Evolutionary conservation across 108 stramenopile genomes (phyloP).

Genomic region (Cyclotella atomus): DNA sequence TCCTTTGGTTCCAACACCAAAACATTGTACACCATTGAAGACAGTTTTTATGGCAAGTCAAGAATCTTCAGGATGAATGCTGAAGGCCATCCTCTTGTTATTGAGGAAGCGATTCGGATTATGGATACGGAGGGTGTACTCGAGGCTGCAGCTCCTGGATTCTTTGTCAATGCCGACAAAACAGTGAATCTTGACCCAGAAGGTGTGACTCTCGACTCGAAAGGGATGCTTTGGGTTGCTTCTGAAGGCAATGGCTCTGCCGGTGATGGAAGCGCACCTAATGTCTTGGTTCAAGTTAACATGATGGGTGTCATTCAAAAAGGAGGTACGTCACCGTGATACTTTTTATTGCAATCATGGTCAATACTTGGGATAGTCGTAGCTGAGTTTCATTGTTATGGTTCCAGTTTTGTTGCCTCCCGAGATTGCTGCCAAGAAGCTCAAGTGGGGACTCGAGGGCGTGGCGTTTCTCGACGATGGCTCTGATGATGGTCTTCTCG

Average conservation of each 20-base stretch:
- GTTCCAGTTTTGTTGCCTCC: slow-evolving; percentile 61
- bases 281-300: slow-evolving; percentile 54
- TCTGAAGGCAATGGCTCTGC: slow-evolving; percentile 68
- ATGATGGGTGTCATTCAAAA: slow-evolving; percentile 48
- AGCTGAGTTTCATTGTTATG: too few relatives aligned
- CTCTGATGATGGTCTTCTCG: slow-evolving; percentile 36
- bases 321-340: too few relatives aligned
- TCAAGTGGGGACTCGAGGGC: slow-evolving; percentile 76
- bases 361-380: too few relatives aligned
- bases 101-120: slow-evolving; percentile 20
- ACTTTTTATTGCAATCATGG: too few relatives aligned
- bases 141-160: slow-evolving; percentile 18
- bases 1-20: neutral
- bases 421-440: slow-evolving; percentile 37
- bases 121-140: slow-evolving; percentile 2
- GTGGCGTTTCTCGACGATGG: slow-evolving; percentile 41
- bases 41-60: neutral
- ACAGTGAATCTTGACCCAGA: slow-evolving; percentile 80
- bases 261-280: slow-evolving; percentile 43
- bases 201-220: slow-evolving; percentile 53
- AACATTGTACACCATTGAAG: neutral
- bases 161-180: slow-evolving; percentile 58
- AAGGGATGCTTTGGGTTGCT: slow-evolving; percentile 64
- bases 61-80: slow-evolving; percentile 25
- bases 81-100: slow-evolving; percentile 45